These are phyloP conservation scores for Limnanthes douglasii DNA, from an alignment of 345 rosid genomes.

Conservation along the genomic window DNA sequence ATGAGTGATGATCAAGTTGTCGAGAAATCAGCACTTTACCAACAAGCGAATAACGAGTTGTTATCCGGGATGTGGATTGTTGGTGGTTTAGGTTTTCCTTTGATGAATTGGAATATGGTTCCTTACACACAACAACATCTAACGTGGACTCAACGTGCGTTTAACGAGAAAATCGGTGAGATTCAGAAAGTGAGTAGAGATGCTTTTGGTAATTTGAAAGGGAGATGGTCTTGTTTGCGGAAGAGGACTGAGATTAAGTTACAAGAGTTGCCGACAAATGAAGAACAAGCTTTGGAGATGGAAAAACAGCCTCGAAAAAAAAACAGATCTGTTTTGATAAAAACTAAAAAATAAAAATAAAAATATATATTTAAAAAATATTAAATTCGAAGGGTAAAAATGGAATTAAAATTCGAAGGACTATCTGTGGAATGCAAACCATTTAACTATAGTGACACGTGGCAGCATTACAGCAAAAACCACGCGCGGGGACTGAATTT, in stretches of 20 bases:
- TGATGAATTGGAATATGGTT: slow-evolving; percentile 46
- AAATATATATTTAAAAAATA: too few relatives aligned
- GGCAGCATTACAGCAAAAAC: too few relatives aligned
- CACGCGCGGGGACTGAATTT: too few relatives aligned
- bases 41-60: slow-evolving; percentile 33
- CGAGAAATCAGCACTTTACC: slow-evolving; percentile 38
- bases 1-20: slow-evolving; percentile 43
- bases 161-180: slow-evolving; percentile 42
- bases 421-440: too few relatives aligned
- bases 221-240: slow-evolving; percentile 43
- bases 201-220: slow-evolving; percentile 36
- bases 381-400: too few relatives aligned
- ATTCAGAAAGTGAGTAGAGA: slow-evolving; percentile 27
- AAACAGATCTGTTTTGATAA: too few relatives aligned
- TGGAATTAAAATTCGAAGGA: too few relatives aligned
- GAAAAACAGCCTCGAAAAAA: too few relatives aligned
- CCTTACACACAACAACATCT: slow-evolving; percentile 36
- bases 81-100: slow-evolving; percentile 32
- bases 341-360: too few relatives aligned
- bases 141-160: slow-evolving; percentile 52
- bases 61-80: slow-evolving; percentile 34
- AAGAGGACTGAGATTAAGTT: slow-evolving; percentile 41
- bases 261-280: slow-evolving; percentile 45
- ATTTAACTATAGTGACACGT: too few relatives aligned
- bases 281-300: too few relatives aligned